phyloP scores from a whole-genome alignment of 306 rosid species.

The Sindora glabra region DNA sequence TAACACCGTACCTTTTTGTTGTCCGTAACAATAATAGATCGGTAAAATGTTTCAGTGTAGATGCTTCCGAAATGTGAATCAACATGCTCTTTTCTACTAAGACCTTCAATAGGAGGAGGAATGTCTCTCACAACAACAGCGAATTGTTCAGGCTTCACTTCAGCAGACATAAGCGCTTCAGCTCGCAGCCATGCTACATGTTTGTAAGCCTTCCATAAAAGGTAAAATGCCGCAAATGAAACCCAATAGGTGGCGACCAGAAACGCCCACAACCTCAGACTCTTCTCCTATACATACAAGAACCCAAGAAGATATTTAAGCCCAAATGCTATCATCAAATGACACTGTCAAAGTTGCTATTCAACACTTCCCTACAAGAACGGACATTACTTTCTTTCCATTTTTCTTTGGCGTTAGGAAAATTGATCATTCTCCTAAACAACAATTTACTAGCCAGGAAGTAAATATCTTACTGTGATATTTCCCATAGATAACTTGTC shows the following conservation, averaged over 20 bases:
- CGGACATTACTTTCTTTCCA: no score
- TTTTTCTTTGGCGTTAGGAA: no score
- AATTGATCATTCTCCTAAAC: not conserved
- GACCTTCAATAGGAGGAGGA: slow-evolving; percentile 26
- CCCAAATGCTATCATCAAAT: not conserved
- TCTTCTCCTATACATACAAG: slow-evolving; percentile 15
- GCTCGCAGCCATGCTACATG: slow-evolving; percentile 42
- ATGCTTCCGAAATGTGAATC: slow-evolving; percentile 31
- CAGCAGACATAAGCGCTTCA: slow-evolving; percentile 31
- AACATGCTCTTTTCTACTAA: slow-evolving; percentile 36
- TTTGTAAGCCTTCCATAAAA: slow-evolving; percentile 53
- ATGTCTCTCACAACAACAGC: not conserved
- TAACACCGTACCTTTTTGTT: slow-evolving; percentile 32
- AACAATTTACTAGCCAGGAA: not conserved
- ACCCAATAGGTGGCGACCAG: slow-evolving; percentile 40
- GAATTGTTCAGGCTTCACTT: slow-evolving; percentile 34
- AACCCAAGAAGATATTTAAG: not conserved
- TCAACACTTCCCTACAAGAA: no score
- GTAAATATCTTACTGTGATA: slow-evolving; percentile 16
- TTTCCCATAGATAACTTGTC: slow-evolving; percentile 45
- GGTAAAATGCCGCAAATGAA: slow-evolving; percentile 41
- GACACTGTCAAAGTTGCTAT: no score
- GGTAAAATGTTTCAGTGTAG: slow-evolving; percentile 38
- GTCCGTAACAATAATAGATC: slow-evolving; percentile 42
- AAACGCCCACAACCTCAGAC: slow-evolving; percentile 47